Conservation (phyloP, 345 rosid species). For the Gossypium australe region DNA sequence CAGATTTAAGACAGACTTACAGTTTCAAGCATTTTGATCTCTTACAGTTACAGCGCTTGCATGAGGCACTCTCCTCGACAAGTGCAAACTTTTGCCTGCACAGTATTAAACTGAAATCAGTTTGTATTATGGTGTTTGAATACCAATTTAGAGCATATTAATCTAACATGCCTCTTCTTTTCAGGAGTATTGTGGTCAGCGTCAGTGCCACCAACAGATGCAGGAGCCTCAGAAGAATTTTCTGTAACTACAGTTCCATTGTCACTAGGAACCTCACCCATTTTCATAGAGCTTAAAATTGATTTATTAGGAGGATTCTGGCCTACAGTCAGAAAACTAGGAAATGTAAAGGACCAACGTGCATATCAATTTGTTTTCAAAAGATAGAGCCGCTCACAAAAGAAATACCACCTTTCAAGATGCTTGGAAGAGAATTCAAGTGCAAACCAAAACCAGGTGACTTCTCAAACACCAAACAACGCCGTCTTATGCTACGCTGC, state of each 20-base stretch:
- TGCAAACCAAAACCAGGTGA: constrained; percentile 48
- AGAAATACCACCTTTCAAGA: constrained; percentile 25
- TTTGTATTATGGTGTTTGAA: background rate
- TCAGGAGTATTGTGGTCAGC: constrained; percentile 27
- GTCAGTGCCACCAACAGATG: constrained; percentile 25
- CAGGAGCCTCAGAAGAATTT: constrained; percentile 25
- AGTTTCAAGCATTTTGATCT: constrained; percentile 94
- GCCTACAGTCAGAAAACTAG: constrained; percentile 5
- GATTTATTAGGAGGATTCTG: constrained; percentile 13
- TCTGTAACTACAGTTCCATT: constrained; percentile 20
- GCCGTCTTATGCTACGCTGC: constrained; percentile 49
- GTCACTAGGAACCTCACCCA: constrained; percentile 29
- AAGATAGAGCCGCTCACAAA: constrained; percentile 20
- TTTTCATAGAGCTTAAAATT: constrained; percentile 24
- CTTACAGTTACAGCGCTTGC: constrained; percentile 89
- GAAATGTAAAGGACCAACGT: constrained; percentile 22
- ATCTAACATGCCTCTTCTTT: constrained; percentile 35
- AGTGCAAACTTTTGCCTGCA: constrained; percentile 37
- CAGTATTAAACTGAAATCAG: constrained; percentile 12
- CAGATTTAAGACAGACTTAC: constrained; percentile 44
- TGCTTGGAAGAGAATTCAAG: constrained; percentile 44
- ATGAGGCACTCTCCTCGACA: constrained; percentile 36
- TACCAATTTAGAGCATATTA: background rate
- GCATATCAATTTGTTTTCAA: constrained; percentile 24
- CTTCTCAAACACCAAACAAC: constrained; percentile 54